phyloP scores from a whole-genome alignment of 176 grass and related monocot genomes.

The Pontederia paniculata region DNA sequence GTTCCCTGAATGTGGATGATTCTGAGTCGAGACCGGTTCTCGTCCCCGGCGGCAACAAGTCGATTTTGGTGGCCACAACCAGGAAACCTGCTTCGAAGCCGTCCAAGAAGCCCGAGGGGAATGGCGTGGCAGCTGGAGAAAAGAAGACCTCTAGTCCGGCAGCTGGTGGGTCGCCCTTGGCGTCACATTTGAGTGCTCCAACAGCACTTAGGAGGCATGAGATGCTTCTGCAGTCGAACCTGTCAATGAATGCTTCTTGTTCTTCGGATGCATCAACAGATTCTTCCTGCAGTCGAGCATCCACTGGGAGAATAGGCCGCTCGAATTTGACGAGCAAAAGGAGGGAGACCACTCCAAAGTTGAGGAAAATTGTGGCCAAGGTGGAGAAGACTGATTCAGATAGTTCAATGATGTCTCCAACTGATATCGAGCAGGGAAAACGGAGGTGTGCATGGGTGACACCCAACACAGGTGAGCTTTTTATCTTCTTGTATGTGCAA shows the following conservation, averaged over 20 bases:
- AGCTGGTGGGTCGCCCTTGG: not conserved
- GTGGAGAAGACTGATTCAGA: conserved; percentile 19
- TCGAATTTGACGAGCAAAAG: conserved; percentile 7
- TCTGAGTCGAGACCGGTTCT: conserved; percentile 51
- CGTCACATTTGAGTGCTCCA: conserved; percentile 12
- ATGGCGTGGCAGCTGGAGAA: not conserved
- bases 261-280: conserved; percentile 59
- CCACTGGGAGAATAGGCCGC: conserved; percentile 30
- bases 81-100: conserved; percentile 55
- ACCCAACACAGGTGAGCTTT: conserved; percentile 54
- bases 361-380: conserved; percentile 30
- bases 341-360: conserved; percentile 18
- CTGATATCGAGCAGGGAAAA: conserved; percentile 29
- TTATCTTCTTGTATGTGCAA: conserved; percentile 7
- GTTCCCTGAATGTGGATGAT: conserved; percentile 55
- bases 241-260: conserved; percentile 52
- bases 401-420: conserved; percentile 7
- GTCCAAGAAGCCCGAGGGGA: conserved; percentile 29
- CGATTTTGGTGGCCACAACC: conserved; percentile 16
- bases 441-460: conserved; percentile 68
- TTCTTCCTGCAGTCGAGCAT: conserved; percentile 30
- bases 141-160: conserved; percentile 6
- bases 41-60: conserved; percentile 75
- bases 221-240: conserved; percentile 28
- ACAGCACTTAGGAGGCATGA: conserved; percentile 33